Base-by-base conservation (phyloP, 768 basidiomycete genomes). In the Exsudoporus frostii region DNA sequence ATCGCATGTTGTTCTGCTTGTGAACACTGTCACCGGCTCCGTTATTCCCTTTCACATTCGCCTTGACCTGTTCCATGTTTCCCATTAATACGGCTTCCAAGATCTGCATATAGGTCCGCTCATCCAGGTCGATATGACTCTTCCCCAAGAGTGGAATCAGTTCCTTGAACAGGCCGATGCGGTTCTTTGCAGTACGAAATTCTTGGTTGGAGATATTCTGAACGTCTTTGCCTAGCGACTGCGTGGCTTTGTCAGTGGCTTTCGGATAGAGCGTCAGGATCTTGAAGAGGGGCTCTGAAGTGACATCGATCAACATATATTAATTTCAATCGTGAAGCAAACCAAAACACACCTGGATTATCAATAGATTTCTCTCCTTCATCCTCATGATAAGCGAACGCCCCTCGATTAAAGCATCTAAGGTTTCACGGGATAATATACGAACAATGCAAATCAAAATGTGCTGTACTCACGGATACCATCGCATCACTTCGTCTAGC, bases 401-500 rank as follows among this genome's bases (percentile, higher is more conserved):
- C 32, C 15, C 13, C 51, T 0, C 58, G 55, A 8, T 70, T 58
- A 43, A 56, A 55, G 32, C 50, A 52, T 5, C 66, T 68, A 8
- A 34, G 0, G n/a, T 24, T 20, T 22, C 11, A 9, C 1, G 4
- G 1, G 14, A 11, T 50, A 11, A 44, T 25, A n/a, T 5, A 47
- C 8, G 19, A 48, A 27, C 32, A n/a, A 30, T 3, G 15, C 14
- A 2, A 22, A 42, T 9, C 2, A 25, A 43, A 4, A 17, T 1
- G 33, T n/a, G 0, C 10, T 7, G 0, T 11, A 50, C 65, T 51
- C 50, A 66, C 65, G 65, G 66, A 56, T 65, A 74, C 4, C 54
- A 9, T 14, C 14, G 27, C n/a, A 57, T 15, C 7, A 62, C 50
- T 11, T 58, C 48, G 11, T 68, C 62, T 9, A 74, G 11, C 37